A percentile compares a stretch with the other conserved stretches of the same genome.
phyloP scores from a whole-genome alignment of 805 yeast species.

The Candida ficus region DNA sequence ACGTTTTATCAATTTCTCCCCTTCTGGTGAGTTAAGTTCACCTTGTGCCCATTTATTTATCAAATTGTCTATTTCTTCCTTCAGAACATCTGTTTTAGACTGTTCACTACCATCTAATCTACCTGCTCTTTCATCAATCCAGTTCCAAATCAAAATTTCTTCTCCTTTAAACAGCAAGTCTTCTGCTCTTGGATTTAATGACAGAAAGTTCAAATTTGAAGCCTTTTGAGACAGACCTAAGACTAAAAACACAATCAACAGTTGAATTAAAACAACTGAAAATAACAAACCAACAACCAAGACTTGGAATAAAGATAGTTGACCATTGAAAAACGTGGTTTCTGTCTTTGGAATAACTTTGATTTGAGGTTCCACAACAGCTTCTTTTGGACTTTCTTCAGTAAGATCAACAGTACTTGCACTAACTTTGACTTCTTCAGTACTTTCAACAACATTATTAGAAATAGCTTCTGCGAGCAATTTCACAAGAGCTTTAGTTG shows the following conservation, averaged over 20 bases:
- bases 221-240: background rate
- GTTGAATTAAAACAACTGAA: conserved; percentile 13
- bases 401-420: background rate
- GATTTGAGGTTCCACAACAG: background rate
- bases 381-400: background rate
- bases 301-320: background rate
- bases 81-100: conserved; percentile 3
- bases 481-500: conserved; percentile 43
- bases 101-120: conserved; percentile 6
- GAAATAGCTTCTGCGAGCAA: conserved; percentile 24
- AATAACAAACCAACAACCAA: background rate
- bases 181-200: conserved; percentile 6
- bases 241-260: conserved; percentile 11
- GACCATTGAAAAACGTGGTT: background rate
- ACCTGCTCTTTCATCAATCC: conserved; percentile 26
- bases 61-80: conserved; percentile 20
- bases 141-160: conserved; percentile 23
- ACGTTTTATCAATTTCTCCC: conserved; percentile 9
- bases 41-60: conserved; percentile 20
- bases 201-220: conserved; percentile 3
- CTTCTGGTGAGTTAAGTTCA: conserved; percentile 14
- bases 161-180: conserved; percentile 18
- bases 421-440: conserved; percentile 10
- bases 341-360: background rate
- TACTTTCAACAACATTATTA: conserved; percentile 14